Conservation (phyloP, 116 monocot species). For the Cymodocea nodosa region DNA sequence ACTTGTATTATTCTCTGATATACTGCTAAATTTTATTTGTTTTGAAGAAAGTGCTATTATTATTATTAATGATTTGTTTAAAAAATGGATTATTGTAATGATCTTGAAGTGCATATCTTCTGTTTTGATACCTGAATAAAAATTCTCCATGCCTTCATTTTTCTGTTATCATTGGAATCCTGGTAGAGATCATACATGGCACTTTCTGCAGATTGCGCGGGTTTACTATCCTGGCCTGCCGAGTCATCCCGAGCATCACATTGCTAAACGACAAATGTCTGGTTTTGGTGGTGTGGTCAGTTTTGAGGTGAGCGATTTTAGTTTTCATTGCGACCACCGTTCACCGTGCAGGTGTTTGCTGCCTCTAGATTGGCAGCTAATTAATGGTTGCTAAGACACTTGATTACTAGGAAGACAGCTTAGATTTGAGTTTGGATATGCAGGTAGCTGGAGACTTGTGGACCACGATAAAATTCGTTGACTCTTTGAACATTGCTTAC, state of each 20-base stretch:
- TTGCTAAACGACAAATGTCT: constrained; percentile 89
- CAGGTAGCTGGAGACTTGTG: constrained; percentile 73
- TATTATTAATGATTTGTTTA: too few species aligned
- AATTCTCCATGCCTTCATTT: too few species aligned
- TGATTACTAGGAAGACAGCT: not conserved
- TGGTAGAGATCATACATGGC: not conserved
- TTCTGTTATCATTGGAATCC: too few species aligned
- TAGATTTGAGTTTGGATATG: constrained; percentile 5
- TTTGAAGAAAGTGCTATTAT: too few species aligned
- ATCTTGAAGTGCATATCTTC: too few species aligned
- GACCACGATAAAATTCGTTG: constrained; percentile 58
- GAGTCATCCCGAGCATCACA: constrained; percentile 96
- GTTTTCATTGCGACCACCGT: not conserved
- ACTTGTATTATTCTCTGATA: too few species aligned
- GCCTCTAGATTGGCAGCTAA: not conserved
- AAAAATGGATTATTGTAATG: too few species aligned
- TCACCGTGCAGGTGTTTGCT: not conserved
- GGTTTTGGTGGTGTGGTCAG: constrained; percentile 99
- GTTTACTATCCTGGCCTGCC: constrained; percentile 92
- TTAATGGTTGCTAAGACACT: not conserved
- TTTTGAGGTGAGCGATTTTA: constrained; percentile 56
- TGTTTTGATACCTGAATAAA: too few species aligned
- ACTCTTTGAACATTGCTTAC: constrained; percentile 86
- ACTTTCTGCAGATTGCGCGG: constrained; percentile 41
- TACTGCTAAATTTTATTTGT: too few species aligned